Percentiles rank a stretch among this genome's conserved stretches.
Conservation (phyloP, 306 rosid genomes). For the Casuarina cunninghamiana region DNA sequence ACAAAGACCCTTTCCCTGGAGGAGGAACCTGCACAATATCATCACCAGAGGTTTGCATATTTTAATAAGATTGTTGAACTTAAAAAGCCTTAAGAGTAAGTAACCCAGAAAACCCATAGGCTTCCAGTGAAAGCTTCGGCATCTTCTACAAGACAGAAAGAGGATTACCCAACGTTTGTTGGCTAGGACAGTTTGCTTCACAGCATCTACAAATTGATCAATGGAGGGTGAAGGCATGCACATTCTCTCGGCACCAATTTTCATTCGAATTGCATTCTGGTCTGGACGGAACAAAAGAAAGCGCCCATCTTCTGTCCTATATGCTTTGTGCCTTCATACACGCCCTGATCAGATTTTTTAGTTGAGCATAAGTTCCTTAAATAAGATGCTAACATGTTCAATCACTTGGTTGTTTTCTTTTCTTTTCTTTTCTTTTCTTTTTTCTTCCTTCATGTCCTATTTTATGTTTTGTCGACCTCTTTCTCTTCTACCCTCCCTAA, state of each 20-base stretch:
- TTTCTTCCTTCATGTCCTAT: too few relatives aligned
- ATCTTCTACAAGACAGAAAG: background rate
- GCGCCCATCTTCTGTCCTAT: slow-evolving; percentile 66
- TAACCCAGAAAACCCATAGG: background rate
- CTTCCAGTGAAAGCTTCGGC: background rate
- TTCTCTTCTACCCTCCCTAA: too few relatives aligned
- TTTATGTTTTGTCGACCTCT: too few relatives aligned
- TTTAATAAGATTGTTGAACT: too few relatives aligned
- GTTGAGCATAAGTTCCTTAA: too few relatives aligned
- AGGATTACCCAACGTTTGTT: slow-evolving; percentile 79
- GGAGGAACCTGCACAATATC: slow-evolving; percentile 72
- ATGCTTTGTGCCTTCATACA: slow-evolving; percentile 88
- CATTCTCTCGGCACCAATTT: too few relatives aligned
- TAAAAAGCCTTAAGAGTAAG: background rate
- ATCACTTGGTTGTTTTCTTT: too few relatives aligned
- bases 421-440: too few relatives aligned
- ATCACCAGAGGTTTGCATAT: background rate
- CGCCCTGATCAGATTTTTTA: slow-evolving; percentile 44
- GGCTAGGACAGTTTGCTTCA: slow-evolving; percentile 32
- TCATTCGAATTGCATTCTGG: slow-evolving; percentile 56
- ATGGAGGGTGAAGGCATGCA: too few relatives aligned
- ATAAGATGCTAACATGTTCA: too few relatives aligned
- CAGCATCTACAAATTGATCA: too few relatives aligned
- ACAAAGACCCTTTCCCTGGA: slow-evolving; percentile 72
- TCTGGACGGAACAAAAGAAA: slow-evolving; percentile 81